These are phyloP conservation scores for Suillus tomentosus DNA, from an alignment of 768 basidiomycete genomes.

Conservation along the genomic window DNA sequence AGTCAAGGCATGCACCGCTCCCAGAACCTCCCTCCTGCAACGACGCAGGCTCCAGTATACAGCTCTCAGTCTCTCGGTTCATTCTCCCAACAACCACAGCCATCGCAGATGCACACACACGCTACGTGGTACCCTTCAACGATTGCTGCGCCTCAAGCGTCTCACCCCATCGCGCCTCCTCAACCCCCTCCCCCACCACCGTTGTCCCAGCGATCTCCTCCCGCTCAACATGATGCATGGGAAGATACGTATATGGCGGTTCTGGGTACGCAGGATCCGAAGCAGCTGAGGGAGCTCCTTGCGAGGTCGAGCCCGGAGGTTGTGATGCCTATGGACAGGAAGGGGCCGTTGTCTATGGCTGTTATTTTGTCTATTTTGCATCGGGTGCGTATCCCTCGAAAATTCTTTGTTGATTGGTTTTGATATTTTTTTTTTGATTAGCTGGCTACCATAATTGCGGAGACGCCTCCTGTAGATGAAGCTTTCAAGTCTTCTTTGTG, in stretches of 20 bases:
- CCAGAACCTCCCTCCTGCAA: conserved; percentile 35
- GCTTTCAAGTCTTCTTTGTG: conserved; percentile 79
- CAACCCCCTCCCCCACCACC: conserved; percentile 43
- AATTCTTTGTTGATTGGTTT: conserved; percentile 10
- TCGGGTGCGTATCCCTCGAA: conserved; percentile 52
- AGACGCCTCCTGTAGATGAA: conserved; percentile 77
- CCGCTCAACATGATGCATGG: conserved; percentile 74
- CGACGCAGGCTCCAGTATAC: conserved; percentile 38
- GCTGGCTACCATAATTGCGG: conserved; percentile 75
- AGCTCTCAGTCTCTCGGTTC: conserved; percentile 31
- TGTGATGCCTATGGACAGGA: conserved; percentile 75
- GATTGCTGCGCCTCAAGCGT: conserved; percentile 82
- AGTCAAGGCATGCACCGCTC: conserved; percentile 38
- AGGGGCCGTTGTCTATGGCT: conserved; percentile 76
- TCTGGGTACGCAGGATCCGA: conserved; percentile 70
- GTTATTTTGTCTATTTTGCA: conserved; percentile 83
- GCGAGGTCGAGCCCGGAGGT: conserved; percentile 75
- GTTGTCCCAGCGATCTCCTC: conserved; percentile 50
- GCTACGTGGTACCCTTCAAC: conserved; percentile 57
- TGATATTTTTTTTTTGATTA: conserved; percentile 28
- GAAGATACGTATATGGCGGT: conserved; percentile 81
- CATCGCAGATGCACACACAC: conserved; percentile 26
- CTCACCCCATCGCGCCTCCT: conserved; percentile 74
- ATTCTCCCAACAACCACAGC: conserved; percentile 36
- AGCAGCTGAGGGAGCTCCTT: conserved; percentile 74